Evolutionary conservation across 2,329 filamentous ascomycete genomes (phyloP).

Genomic region (Penicillium capsulatum): DNA sequence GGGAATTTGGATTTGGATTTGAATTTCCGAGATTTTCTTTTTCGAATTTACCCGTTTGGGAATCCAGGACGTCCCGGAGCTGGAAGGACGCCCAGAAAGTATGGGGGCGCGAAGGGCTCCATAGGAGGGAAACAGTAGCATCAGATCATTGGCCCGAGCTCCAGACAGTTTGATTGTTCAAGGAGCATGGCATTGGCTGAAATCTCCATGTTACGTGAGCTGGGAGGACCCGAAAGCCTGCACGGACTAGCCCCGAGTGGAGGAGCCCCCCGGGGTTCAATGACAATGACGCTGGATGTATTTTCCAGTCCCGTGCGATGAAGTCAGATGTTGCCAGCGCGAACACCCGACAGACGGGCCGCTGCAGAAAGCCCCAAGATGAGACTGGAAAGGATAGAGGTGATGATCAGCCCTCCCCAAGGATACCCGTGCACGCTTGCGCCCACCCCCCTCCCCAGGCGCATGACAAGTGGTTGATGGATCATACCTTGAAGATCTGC

Average conservation of each 20-base stretch:
- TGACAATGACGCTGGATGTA: constrained; percentile 12
- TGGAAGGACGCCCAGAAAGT: constrained; percentile 12
- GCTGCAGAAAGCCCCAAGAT: constrained; percentile 33
- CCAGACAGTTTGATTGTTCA: constrained; percentile 23
- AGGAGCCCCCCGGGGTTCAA: constrained; percentile 13
- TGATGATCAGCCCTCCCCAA: constrained; percentile 28
- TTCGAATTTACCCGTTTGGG: too few relatives aligned
- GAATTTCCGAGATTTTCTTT: constrained; percentile 6
- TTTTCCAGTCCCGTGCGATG: constrained; percentile 24
- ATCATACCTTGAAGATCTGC: constrained; percentile 27
- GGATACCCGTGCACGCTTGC: constrained; percentile 31
- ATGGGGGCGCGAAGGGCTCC: constrained; percentile 8
- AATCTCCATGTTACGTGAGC: constrained; percentile 29
- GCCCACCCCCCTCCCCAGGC: constrained; percentile 18
- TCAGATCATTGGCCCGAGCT: constrained; percentile 19
- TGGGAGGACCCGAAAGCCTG: constrained; percentile 24
- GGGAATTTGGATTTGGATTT: constrained; percentile 7
- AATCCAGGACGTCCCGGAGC: constrained; percentile 10
- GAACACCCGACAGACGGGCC: constrained; percentile 32
- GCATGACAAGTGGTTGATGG: constrained; percentile 30
- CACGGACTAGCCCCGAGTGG: constrained; percentile 22
- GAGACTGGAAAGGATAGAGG: constrained; percentile 33
- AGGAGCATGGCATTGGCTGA: constrained; percentile 28
- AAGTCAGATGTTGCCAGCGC: constrained; percentile 31
- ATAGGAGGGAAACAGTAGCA: constrained; percentile 23